A percentile compares a stretch with the other conserved stretches of the same genome.
Evolutionary conservation across 495 filamentous ascomycete genomes (phyloP).

Genomic region (Amniculicola lignicola): DNA sequence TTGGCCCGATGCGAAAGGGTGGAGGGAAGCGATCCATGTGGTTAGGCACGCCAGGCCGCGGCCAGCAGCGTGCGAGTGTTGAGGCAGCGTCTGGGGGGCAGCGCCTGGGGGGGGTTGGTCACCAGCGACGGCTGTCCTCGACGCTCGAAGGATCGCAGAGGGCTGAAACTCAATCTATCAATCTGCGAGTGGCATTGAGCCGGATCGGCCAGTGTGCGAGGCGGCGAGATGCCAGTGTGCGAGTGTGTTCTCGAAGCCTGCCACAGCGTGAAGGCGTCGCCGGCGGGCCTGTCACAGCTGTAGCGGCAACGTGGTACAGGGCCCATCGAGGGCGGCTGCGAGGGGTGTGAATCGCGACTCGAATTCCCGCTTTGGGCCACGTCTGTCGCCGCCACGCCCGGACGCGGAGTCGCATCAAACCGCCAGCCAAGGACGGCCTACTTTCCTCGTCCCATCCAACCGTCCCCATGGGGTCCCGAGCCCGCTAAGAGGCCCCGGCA

Average conservation of each 20-base stretch:
- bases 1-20: slow-evolving; percentile 24
- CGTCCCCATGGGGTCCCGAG: slow-evolving; percentile 30
- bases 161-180: background rate
- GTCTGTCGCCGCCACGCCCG: background rate
- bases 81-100: background rate
- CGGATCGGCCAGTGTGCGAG: background rate
- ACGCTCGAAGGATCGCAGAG: background rate
- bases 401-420: background rate
- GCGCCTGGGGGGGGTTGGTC: background rate
- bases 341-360: slow-evolving; percentile 3
- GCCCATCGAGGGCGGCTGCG: background rate
- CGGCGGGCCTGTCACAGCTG: background rate
- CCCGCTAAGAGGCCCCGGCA: slow-evolving; percentile 17
- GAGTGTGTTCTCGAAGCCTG: no score
- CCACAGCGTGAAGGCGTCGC: no score
- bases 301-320: slow-evolving; percentile 11
- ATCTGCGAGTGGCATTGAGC: slow-evolving; percentile 4
- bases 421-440: slow-evolving; percentile 15
- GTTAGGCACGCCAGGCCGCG: background rate
- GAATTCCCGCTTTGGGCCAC: slow-evolving; percentile 1
- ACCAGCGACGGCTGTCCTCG: no score
- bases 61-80: background rate
- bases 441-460: slow-evolving; percentile 23
- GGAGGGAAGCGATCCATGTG: no score
- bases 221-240: background rate